Conservation (phyloP, 192 early-diverging fungal species). For the Coemansia sp. region DNA sequence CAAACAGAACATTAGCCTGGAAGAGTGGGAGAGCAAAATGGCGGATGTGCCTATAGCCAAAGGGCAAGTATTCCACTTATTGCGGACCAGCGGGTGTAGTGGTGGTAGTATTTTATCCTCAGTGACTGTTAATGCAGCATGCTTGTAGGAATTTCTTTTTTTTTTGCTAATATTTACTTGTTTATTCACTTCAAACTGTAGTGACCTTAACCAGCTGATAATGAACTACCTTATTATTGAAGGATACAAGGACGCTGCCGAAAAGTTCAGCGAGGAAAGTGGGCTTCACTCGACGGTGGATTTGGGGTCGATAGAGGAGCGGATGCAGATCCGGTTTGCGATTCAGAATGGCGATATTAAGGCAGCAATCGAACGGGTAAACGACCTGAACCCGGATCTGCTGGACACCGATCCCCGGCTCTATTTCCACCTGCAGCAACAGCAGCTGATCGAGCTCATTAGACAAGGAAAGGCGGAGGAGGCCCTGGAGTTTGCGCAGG, state of each 20-base stretch:
- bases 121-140: too few species aligned
- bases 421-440: slow-evolving; percentile 96
- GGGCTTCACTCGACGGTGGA: slow-evolving; percentile 80
- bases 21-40: slow-evolving; percentile 86
- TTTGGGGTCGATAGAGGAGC: slow-evolving; percentile 86
- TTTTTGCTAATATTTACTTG: too few species aligned
- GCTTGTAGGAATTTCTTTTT: too few species aligned
- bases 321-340: slow-evolving; percentile 92
- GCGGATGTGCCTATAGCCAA: slow-evolving; percentile 83
- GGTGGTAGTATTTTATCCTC: neutral
- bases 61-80: slow-evolving; percentile 56
- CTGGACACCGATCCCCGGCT: slow-evolving; percentile 91
- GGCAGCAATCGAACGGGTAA: slow-evolving; percentile 94
- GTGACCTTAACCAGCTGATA: slow-evolving; percentile 94
- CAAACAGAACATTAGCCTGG: slow-evolving; percentile 64
- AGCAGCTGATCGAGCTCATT: slow-evolving; percentile 95
- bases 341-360: slow-evolving; percentile 89
- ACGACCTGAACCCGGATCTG: slow-evolving; percentile 98
- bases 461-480: slow-evolving; percentile 74
- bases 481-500: slow-evolving; percentile 94
- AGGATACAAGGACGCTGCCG: slow-evolving; percentile 98
- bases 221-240: slow-evolving; percentile 99
- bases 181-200: slow-evolving; percentile 22
- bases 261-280: slow-evolving; percentile 90
- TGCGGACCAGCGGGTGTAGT: neutral